Evolutionary conservation across 1,284 basidiomycete genomes (phyloP).

Genomic region (Chalciporus sp.): DNA sequence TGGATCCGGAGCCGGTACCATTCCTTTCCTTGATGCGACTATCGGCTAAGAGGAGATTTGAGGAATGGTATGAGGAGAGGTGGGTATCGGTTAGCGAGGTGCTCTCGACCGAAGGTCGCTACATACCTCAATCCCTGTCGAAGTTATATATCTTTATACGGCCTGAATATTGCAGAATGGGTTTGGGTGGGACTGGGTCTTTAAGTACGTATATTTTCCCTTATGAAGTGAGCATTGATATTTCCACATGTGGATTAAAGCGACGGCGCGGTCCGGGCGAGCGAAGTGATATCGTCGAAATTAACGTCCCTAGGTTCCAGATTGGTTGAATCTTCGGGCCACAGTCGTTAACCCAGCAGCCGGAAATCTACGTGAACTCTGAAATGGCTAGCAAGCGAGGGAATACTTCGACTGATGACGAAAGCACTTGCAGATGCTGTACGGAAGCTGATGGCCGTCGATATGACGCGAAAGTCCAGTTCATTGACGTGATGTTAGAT

Average conservation of each 20-base stretch:
- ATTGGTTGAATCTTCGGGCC: background rate
- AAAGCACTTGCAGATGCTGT: conserved; percentile 2
- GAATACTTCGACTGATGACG: conserved; percentile 4
- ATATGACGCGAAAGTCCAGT: conserved; percentile 21
- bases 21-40: background rate
- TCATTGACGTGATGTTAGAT: conserved; percentile 28
- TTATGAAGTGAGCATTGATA: background rate
- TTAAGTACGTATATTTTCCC: background rate
- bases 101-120: conserved; percentile 9
- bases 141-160: conserved; percentile 20
- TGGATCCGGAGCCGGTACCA: background rate
- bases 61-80: conserved; percentile 1
- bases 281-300: background rate
- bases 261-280: background rate
- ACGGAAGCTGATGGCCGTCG: conserved; percentile 1
- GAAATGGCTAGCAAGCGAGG: conserved; percentile 15
- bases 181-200: conserved; percentile 9
- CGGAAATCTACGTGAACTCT: conserved; percentile 24
- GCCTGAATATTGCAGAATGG: conserved; percentile 2
- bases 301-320: conserved; percentile 9
- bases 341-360: conserved; percentile 5
- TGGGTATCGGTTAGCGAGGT: background rate
- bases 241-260: background rate
- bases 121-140: conserved; percentile 1
- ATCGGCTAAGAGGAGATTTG: background rate